Evolutionary conservation across 352 stramenopile genomes (phyloP).

Genomic region (Phytopythium chamaehyphon): DNA sequence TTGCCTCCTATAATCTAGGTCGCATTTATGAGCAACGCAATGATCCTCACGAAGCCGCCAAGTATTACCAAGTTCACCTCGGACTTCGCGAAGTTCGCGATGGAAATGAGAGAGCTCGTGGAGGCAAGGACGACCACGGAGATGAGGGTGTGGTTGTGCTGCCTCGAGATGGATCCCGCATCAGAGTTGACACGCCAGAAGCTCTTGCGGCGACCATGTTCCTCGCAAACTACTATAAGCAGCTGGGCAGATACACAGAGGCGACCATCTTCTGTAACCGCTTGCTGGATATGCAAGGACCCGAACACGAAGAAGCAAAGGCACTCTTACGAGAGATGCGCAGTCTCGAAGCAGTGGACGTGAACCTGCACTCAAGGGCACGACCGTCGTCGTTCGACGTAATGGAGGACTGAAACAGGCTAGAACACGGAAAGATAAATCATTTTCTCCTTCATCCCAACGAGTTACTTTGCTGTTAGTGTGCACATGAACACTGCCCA

Average conservation of each 20-base stretch:
- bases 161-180: slow-evolving; percentile 24
- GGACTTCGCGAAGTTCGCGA: slow-evolving; percentile 30
- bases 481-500: no score
- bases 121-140: slow-evolving; percentile 10
- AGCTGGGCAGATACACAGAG: slow-evolving; percentile 46
- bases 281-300: slow-evolving; percentile 70
- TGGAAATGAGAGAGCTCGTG: not conserved
- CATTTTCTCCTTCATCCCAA: no score
- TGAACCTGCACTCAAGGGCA: not conserved
- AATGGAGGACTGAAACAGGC: not conserved
- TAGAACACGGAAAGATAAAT: no score
- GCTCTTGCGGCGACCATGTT: slow-evolving; percentile 64
- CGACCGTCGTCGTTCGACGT: slow-evolving; percentile 9
- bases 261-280: slow-evolving; percentile 74
- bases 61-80: slow-evolving; percentile 73
- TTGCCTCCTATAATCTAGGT: slow-evolving; percentile 68
- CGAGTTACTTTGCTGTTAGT: no score
- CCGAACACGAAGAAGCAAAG: slow-evolving; percentile 83
- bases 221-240: slow-evolving; percentile 81
- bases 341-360: slow-evolving; percentile 38
- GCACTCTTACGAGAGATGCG: slow-evolving; percentile 75
- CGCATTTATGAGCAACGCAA: slow-evolving; percentile 47
- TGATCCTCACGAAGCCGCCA: slow-evolving; percentile 51
- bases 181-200: slow-evolving; percentile 61
- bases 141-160: slow-evolving; percentile 15